Percentiles rank a stretch among this genome's conserved stretches.
These are phyloP conservation scores for Baeospora myosura DNA, from an alignment of 1,284 basidiomycete genomes.

Conservation along the genomic window DNA sequence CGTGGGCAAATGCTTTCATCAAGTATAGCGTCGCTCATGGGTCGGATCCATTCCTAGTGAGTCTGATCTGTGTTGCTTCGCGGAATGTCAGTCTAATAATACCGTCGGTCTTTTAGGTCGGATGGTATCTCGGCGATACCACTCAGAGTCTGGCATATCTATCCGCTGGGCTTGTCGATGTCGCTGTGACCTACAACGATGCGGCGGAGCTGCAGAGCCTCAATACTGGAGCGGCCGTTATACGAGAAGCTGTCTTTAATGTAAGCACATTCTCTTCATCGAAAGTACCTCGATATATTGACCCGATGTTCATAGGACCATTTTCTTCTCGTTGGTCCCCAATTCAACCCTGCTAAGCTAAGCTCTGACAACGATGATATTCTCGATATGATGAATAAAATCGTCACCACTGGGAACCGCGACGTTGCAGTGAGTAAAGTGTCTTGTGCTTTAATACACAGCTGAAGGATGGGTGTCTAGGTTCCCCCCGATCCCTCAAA, in stretches of 20 bases:
- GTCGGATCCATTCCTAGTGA: conserved; percentile 28
- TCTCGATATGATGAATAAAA: conserved; percentile 35
- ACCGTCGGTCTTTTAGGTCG: conserved; percentile 26
- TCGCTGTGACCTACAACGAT: conserved; percentile 42
- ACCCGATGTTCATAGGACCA: conserved; percentile 26
- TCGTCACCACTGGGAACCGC: conserved; percentile 30
- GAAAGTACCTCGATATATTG: neutral
- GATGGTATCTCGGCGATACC: conserved; percentile 44
- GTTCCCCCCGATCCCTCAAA: conserved; percentile 9
- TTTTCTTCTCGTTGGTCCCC: conserved; percentile 33
- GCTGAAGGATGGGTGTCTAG: no score
- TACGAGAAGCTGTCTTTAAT: conserved; percentile 33
- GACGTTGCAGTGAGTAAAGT: conserved; percentile 26
- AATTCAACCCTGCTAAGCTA: conserved; percentile 27
- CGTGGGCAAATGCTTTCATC: conserved; percentile 39
- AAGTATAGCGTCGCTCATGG: conserved; percentile 23
- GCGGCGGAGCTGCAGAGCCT: conserved; percentile 35
- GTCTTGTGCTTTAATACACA: no score
- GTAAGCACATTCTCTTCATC: conserved; percentile 19
- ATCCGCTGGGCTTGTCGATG: conserved; percentile 30
- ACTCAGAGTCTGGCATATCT: conserved; percentile 37
- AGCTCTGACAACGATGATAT: conserved; percentile 23
- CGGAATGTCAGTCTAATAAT: conserved; percentile 1
- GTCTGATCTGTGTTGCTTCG: conserved; percentile 11
- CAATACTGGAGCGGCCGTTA: conserved; percentile 20